Evolutionary conservation across 2,329 filamentous ascomycete genomes (phyloP), one percentile per base, ranked within the genome.

Genomic region (Ophiocordyceps robertsii): DNA sequence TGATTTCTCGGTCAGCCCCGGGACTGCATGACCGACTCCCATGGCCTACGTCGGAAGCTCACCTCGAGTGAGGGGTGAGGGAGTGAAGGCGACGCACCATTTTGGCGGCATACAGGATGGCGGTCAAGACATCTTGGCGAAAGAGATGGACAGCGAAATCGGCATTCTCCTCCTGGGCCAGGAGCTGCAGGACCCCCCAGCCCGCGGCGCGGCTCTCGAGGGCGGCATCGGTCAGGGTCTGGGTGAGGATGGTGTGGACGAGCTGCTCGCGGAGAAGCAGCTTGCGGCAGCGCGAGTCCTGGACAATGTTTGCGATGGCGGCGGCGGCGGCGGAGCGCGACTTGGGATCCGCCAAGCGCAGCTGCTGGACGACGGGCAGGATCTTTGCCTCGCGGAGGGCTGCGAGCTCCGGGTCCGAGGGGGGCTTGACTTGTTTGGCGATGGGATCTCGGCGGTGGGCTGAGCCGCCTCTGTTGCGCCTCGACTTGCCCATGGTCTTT

Each of bases 101-200:
- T 41, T 66, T 66, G 40, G 68, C 61, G 13, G 75, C 75, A 54
- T 72, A 70, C 44, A 74, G 69, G 44, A 82, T 67, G 17, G 77
- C 75, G 27, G 73, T 75, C 45, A 83, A 53, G 13, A 81, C 59
- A 55, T 82, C 78, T 27, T 73, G 63, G 37, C 80, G 65, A 52
- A 72, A 82, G 44, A 84, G 57, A 50, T 83, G 77, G 17, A 83
- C 63, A 47, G 76, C 80, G 45, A 83, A 82, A 52, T 82, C 79
- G 12, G 72, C 64, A 50, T 80, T 78, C 56, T 83, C 80, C 53
- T 80, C 73, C 47, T 73, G 64, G 2, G 72, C 73, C 42, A 84
- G 64, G 36, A 75, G 69, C 48, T 72, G 69, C 41, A 84, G 62
- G 48, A 82, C 79, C 12, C 73, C 72, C 80, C 80, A 84, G n/a